Evolutionary conservation across 2,329 filamentous ascomycete species (phyloP), one percentile per base, ranked within the genome.

Genomic region (Ascochyta viciae-villosae): DNA sequence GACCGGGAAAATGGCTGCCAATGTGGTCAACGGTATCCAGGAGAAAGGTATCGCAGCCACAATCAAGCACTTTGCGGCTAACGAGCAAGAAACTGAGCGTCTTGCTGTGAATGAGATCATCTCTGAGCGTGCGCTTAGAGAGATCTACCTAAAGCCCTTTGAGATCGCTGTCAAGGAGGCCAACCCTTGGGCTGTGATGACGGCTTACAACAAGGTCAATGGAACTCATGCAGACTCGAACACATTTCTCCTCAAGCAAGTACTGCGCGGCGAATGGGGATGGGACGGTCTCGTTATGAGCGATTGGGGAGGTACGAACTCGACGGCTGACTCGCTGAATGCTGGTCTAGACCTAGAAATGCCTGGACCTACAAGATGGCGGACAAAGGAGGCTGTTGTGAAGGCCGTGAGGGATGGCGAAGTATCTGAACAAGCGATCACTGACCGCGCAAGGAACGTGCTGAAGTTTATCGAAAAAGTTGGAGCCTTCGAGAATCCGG

Each of bases 31-130:
- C 37, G 85, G 89, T 12, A 76, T 91, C 2, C 88, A 92, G 71
- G 82, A 81, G 13, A 81, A 82, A 34, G 87, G 87, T 22, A 87
- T 91, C 8, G 86, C 85, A 15, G 85, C 89, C 10, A 90, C 86
- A 73, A 85, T 91, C 55, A 92, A 92, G 77, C 89, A 92, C 68
- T 92, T 88, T 70, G 86, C 85, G 19, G 89, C 84, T 63, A 88
- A 83, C 40, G 81, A 82, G 10, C 88, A 89, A 0, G 89, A 92
- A 66, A 88, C 90, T 63, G 89, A 89, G 87, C 90, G 75, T 83
- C 82, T 55, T 83, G 80, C 0, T 72, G 82, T 57, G 71, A 79
- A 55, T 75, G 82, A 67, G 74, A 80, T 65, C 75, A 80, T 59
- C 72, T 84, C 71, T 61, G 82, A 71, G 77, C 83, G 66, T 87